Base-by-base conservation (phyloP, 2,329 filamentous ascomycete genomes). In the Coniosporium tulheliwenetii region DNA sequence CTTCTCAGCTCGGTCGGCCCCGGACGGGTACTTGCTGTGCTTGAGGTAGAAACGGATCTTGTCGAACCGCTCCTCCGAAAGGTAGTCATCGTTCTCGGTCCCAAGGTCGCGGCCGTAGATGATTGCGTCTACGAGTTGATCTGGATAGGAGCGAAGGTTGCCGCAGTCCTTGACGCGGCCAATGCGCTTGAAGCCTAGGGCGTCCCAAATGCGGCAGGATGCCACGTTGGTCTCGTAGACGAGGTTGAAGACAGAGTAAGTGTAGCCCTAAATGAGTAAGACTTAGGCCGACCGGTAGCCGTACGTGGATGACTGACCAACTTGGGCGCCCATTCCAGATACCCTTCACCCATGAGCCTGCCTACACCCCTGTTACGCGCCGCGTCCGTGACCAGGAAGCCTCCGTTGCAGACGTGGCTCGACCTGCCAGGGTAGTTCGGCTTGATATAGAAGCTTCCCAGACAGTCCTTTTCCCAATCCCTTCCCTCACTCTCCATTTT, bases 41-140 rank as follows among this genome's bases (percentile, higher is more conserved):
- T 93, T 93, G 56, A 96, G 77, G 63, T 96, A 96, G 69, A 84
- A 96, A 55, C 87, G 82, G 59, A 96, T 96, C 70, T 95, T 95
- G 69, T 95, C 89, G 69, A 96, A 96, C 51, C 91, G 84, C 66
- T 95, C 87, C 68, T 95, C 87, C 60, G 81, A 87, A 52, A 89
- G 81, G 58, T 84, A 79, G 59, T 91, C 84, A 57, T 91, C 85
- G 52, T 73, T 74, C 52, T 85, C 80, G 32, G 63, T 62, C 41
- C 64, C 65, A 2, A 71, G 55, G 45, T 77, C 73, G 16, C 75
- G 65, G 5, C 86, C 86, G 62, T 66, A 70, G 43, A 70, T 69
- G 52, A 70, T 69, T 15, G 66, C 66, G 44, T 70, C 66, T 9
- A 70, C 59, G 5, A 64, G 54, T 41, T 66, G 58, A 42, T 61